Percentiles rank a stretch among this genome's conserved stretches.
Conservation (phyloP, 495 filamentous ascomycete species). For the Penicillium canariense region DNA sequence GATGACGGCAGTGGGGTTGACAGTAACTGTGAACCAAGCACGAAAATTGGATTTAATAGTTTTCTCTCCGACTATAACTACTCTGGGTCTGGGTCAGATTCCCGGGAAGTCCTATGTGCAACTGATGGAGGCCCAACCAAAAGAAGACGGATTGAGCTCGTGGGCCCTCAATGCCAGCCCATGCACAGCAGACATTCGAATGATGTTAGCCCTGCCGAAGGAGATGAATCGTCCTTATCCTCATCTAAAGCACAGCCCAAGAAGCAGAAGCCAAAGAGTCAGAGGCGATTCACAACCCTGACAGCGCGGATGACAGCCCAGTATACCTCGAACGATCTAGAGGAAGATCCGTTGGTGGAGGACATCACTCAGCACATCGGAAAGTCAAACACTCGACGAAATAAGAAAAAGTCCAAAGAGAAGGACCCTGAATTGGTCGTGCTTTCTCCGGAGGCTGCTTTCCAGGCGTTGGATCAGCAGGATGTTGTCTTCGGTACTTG, state of each 20-base stretch:
- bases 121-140: constrained; percentile 37
- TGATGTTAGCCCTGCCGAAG: constrained; percentile 10
- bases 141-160: constrained; percentile 42
- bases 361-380: constrained; percentile 25
- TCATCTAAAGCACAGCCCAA: constrained; percentile 12
- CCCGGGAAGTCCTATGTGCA: constrained; percentile 6
- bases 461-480: constrained; percentile 65
- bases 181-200: constrained; percentile 9
- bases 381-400: constrained; percentile 21
- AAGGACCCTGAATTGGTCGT: constrained; percentile 48
- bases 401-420: constrained; percentile 30
- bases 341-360: constrained; percentile 8
- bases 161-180: constrained; percentile 26
- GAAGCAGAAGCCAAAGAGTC: constrained; percentile 50
- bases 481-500: constrained; percentile 90
- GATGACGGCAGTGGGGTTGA: constrained; percentile 8
- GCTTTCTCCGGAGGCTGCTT: constrained; percentile 70
- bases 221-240: constrained; percentile 11
- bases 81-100: constrained; percentile 15
- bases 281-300: constrained; percentile 78
- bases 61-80: constrained; percentile 38
- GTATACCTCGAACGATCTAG: constrained; percentile 44
- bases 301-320: constrained; percentile 79
- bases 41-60: constrained; percentile 21
- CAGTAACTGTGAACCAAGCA: background rate